A percentile compares a stretch with the other conserved stretches of the same genome.
Conservation (phyloP, 2,329 filamentous ascomycete genomes). For the Monascus ruber region DNA sequence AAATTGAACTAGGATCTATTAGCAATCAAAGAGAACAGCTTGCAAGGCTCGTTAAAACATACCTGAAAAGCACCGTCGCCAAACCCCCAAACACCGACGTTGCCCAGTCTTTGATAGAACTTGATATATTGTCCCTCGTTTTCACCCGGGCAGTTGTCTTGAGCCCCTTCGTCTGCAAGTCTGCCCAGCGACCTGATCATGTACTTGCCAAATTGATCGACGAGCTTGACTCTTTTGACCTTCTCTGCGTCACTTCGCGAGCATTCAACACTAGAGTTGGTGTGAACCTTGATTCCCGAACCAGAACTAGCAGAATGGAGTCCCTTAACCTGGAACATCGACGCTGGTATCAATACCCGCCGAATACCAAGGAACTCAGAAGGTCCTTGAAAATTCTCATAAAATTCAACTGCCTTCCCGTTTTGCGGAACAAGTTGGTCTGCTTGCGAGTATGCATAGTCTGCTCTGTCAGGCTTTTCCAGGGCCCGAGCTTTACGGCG, state of each 20-base stretch:
- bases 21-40: conserved; percentile 1
- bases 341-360: conserved; percentile 28
- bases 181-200: conserved; percentile 39
- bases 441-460: conserved; percentile 26
- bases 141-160: conserved; percentile 13
- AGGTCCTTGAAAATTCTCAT: conserved; percentile 27
- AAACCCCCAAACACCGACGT: conserved; percentile 44
- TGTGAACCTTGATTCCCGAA: conserved; percentile 22
- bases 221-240: conserved; percentile 36
- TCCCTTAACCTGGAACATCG: conserved; percentile 27
- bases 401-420: conserved; percentile 36
- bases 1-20: conserved; percentile 35
- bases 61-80: conserved; percentile 38
- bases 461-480: conserved; percentile 16
- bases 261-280: conserved; percentile 18
- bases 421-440: conserved; percentile 34
- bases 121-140: conserved; percentile 34
- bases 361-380: conserved; percentile 24
- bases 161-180: conserved; percentile 24
- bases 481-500: conserved; percentile 32
- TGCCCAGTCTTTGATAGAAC: conserved; percentile 41
- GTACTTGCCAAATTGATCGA: conserved; percentile 41
- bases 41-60: conserved; percentile 1
- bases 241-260: conserved; percentile 35
- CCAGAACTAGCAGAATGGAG: conserved; percentile 13